Base-by-base conservation (phyloP, 176 grass and related monocot genomes). In the Avena eriantha region DNA sequence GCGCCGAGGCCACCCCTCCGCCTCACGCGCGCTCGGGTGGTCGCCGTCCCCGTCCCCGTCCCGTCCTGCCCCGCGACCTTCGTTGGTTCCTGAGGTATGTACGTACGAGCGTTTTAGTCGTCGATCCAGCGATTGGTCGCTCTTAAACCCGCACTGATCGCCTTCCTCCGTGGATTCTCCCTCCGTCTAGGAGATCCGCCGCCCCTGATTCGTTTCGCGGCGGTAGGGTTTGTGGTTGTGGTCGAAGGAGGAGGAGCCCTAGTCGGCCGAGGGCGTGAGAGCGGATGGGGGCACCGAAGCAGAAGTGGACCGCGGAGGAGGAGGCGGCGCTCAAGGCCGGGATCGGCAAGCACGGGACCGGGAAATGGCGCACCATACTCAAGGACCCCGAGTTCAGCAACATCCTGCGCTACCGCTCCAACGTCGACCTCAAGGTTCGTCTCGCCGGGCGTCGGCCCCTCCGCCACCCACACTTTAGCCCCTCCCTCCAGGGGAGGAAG, bases 251-350 rank as follows among this genome's bases (percentile, higher is more conserved):
- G 45, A 16, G 35, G 18, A 7, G 69, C 39, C 39, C 39, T 66
- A 47, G 71, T 2, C 10, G 65, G 65, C 1, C 48, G 55, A 82
- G 69, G 73, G 81, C 15, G 26, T 41, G 31, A 1, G 13, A 45
- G 41, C 17, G 64, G 78, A 94, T 94, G 95, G 95, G 95, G 18
- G 95, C 89, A 10, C 95, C 93, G 21, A 98, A 98, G 83, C 95
- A 98, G 86, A 98, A 94, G 87, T 98, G 95, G 95, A 98, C 91
- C 7, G 16, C 93, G 23, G 95, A 98, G 82, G 95, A 98, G 87
- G 95, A 98, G 85, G 82, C 93, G 9, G 95, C 95, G 61, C 88
- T 98, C 50, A 95, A 91, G 80, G 91, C 95, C 77, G 93, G 95
- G 82, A 89, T 98, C n/a, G 89, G 73, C 17, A 98, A 86, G 77